phyloP scores from a whole-genome alignment of 1,284 basidiomycete species.

The Ceratobasidium sp. region DNA sequence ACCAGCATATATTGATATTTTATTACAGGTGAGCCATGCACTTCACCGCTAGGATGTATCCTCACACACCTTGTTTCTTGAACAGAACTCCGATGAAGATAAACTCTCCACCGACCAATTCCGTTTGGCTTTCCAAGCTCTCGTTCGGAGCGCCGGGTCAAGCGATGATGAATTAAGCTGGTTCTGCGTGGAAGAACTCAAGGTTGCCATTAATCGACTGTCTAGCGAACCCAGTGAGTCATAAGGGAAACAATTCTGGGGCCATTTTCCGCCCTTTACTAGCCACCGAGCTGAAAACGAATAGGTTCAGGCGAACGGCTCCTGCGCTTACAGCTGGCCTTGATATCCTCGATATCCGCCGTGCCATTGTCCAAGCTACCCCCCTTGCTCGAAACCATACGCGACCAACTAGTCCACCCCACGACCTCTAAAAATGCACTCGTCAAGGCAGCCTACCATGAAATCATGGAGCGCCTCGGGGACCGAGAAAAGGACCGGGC shows the following conservation, averaged over 20 bases:
- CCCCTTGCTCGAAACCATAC: conserved; percentile 29
- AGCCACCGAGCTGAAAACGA: not conserved
- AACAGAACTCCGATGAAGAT: conserved; percentile 46
- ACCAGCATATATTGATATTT: conserved; percentile 47
- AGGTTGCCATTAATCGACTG: conserved; percentile 24
- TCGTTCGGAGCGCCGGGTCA: conserved; percentile 43
- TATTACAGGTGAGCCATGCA: conserved; percentile 43
- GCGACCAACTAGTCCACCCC: conserved; percentile 23
- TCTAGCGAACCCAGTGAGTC: conserved; percentile 8
- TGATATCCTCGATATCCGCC: conserved; percentile 48
- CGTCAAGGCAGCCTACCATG: conserved; percentile 37
- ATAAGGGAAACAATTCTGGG: too few relatives aligned
- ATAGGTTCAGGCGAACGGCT: conserved; percentile 12
- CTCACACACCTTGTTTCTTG: not conserved
- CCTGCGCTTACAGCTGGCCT: conserved; percentile 36
- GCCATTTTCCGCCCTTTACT: not conserved
- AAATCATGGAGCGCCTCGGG: conserved; percentile 43
- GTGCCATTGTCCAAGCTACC: conserved; percentile 33
- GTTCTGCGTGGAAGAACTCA: conserved; percentile 47
- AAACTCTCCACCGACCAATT: conserved; percentile 48
- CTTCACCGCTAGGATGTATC: not conserved
- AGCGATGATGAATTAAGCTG: conserved; percentile 40
- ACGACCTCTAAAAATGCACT: conserved; percentile 16
- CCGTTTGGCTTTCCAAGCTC: conserved; percentile 46
- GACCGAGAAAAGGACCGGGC: conserved; percentile 47